Evolutionary conservation across 1,284 basidiomycete genomes (phyloP).

Genomic region (Leucoagaricus sp.): DNA sequence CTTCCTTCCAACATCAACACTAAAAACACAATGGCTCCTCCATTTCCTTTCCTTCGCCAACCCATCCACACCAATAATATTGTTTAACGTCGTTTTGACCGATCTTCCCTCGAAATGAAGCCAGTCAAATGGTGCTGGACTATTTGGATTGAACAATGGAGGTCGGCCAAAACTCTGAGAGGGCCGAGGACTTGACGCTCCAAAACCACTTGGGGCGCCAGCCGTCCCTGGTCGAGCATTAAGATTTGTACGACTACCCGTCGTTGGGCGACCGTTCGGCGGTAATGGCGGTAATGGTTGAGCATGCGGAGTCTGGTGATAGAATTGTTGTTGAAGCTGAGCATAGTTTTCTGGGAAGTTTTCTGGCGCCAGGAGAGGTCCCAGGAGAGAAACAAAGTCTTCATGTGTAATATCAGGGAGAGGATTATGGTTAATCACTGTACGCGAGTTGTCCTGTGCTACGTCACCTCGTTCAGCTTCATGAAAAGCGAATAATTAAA

Average conservation of each 20-base stretch:
- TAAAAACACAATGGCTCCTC: conserved; percentile 77
- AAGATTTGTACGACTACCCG: background rate
- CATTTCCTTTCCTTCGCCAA: conserved; percentile 78
- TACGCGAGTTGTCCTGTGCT: conserved; percentile 62
- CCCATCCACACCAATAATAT: conserved; percentile 75
- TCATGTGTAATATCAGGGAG: conserved; percentile 82
- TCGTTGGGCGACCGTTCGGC: conserved; percentile 8
- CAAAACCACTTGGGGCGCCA: conserved; percentile 6
- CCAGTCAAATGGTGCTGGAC: conserved; percentile 80
- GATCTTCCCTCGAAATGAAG: conserved; percentile 78
- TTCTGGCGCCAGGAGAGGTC: conserved; percentile 76
- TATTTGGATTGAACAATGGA: conserved; percentile 44
- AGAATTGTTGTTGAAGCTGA: conserved; percentile 9
- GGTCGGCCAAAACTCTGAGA: conserved; percentile 34
- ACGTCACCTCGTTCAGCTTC: conserved; percentile 4
- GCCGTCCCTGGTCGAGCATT: conserved; percentile 8
- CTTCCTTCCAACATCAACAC: conserved; percentile 70
- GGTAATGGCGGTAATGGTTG: conserved; percentile 14
- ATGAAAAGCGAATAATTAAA: conserved; percentile 5
- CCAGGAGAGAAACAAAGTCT: conserved; percentile 76
- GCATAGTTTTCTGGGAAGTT: conserved; percentile 75
- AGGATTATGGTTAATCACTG: conserved; percentile 83
- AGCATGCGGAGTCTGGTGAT: conserved; percentile 5
- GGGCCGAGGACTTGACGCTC: conserved; percentile 36
- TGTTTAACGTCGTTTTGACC: conserved; percentile 73